A percentile compares a stretch with the other conserved stretches of the same genome.
phyloP scores from a whole-genome alignment of 495 filamentous ascomycete species.

The Xylaria bambusicola region DNA sequence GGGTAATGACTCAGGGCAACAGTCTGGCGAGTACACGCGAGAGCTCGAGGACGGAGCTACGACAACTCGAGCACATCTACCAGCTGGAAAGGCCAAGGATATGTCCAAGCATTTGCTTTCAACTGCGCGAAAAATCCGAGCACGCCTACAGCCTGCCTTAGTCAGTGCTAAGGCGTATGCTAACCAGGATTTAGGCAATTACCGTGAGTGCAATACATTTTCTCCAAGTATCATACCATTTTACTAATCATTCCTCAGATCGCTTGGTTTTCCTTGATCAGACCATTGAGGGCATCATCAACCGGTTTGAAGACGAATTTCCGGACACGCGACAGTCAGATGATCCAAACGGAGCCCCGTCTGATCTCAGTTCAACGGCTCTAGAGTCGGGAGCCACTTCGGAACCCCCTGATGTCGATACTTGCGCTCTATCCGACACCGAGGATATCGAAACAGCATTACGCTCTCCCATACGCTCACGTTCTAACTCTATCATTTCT shows the following conservation, averaged over 20 bases:
- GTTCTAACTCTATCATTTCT: slow-evolving; percentile 76
- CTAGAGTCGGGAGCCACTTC: slow-evolving; percentile 34
- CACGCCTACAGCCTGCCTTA: slow-evolving; percentile 80
- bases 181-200: slow-evolving; percentile 62
- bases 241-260: slow-evolving; percentile 51
- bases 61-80: slow-evolving; percentile 22
- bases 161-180: slow-evolving; percentile 62
- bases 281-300: slow-evolving; percentile 86
- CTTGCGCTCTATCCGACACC: slow-evolving; percentile 37
- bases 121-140: slow-evolving; percentile 84
- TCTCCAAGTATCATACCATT: background rate
- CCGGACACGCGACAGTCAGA: slow-evolving; percentile 75
- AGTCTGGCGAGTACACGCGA: slow-evolving; percentile 45
- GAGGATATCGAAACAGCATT: slow-evolving; percentile 41
- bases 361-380: slow-evolving; percentile 36
- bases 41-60: slow-evolving; percentile 40
- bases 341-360: slow-evolving; percentile 39
- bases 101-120: slow-evolving; percentile 87
- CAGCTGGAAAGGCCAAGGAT: slow-evolving; percentile 72
- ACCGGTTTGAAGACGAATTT: slow-evolving; percentile 93
- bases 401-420: slow-evolving; percentile 30
- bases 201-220: slow-evolving; percentile 60
- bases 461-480: slow-evolving; percentile 53
- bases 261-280: slow-evolving; percentile 87
- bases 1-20: slow-evolving; percentile 55